These are phyloP conservation scores for Wickerhamiella kurtzmanii DNA, from an alignment of 805 yeast species.

Conservation along the genomic window DNA sequence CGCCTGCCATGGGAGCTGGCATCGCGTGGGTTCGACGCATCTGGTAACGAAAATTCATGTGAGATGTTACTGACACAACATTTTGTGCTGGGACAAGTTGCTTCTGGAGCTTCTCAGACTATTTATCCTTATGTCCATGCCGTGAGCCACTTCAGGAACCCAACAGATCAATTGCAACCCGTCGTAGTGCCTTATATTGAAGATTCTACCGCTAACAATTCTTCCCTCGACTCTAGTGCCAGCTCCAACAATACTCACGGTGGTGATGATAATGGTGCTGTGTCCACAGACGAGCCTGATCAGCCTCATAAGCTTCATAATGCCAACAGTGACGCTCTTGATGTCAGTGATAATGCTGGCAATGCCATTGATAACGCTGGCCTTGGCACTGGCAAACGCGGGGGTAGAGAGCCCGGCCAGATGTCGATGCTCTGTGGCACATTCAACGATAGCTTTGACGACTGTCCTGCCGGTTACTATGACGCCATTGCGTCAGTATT, in stretches of 20 bases:
- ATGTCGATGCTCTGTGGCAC: slow-evolving; percentile 68
- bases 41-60: slow-evolving; percentile 68
- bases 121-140: slow-evolving; percentile 40
- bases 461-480: slow-evolving; percentile 22
- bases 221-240: no score
- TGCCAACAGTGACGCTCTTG: no score
- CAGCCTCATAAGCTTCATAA: no score
- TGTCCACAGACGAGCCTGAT: no score
- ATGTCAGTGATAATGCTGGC: no score
- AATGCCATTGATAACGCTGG: no score
- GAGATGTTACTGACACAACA: slow-evolving; percentile 55
- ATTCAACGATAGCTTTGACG: slow-evolving; percentile 54
- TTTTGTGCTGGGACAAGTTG: slow-evolving; percentile 20
- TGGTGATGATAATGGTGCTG: no score
- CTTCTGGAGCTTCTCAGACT: slow-evolving; percentile 4
- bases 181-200: slow-evolving; percentile 28
- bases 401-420: slow-evolving; percentile 16
- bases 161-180: slow-evolving; percentile 39
- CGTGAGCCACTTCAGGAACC: slow-evolving; percentile 47
- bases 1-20: slow-evolving; percentile 61
- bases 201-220: slow-evolving; percentile 12
- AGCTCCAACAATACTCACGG: no score
- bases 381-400: no score
- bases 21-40: slow-evolving; percentile 34
- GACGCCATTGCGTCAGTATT: slow-evolving; percentile 41